Evolutionary conservation across 2,329 filamentous ascomycete genomes (phyloP).

Genomic region (Ophiostoma populinum): DNA sequence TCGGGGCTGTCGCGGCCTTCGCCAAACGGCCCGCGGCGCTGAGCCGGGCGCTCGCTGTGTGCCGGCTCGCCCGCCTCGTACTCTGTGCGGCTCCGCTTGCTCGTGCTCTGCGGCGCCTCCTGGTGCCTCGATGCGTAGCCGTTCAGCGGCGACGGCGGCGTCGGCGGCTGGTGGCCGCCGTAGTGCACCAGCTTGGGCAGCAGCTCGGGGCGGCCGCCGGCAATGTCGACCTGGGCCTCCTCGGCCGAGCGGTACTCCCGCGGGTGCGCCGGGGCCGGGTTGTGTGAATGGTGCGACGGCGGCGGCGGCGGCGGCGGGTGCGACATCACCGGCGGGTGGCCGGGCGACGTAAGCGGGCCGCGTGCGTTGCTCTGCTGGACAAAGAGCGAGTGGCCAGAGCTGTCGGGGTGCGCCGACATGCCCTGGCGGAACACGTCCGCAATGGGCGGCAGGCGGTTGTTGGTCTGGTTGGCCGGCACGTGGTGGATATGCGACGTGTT

Average conservation of each 20-base stretch:
- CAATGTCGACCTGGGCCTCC: conserved; percentile 78
- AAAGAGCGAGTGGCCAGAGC: conserved; percentile 31
- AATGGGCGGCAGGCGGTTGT: conserved; percentile 83
- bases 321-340: conserved; percentile 39
- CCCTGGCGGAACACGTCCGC: conserved; percentile 85
- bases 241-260: conserved; percentile 92
- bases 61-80: conserved; percentile 85
- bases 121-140: conserved; percentile 21
- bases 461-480: conserved; percentile 71
- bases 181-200: conserved; percentile 92
- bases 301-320: conserved; percentile 5
- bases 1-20: conserved; percentile 72
- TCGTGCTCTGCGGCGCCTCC: conserved; percentile 37
- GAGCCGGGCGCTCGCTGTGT: conserved; percentile 49
- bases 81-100: conserved; percentile 66
- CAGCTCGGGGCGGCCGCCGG: conserved; percentile 81
- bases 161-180: conserved; percentile 81
- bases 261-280: conserved; percentile 41
- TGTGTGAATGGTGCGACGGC: conserved; percentile 19
- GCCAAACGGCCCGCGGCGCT: conserved; percentile 54
- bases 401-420: conserved; percentile 45
- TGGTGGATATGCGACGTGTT: conserved; percentile 85
- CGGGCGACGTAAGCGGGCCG: conserved; percentile 60
- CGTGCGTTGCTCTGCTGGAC: conserved; percentile 47
- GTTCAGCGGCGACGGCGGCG: conserved; percentile 64